A percentile compares a stretch with the other conserved stretches of the same genome.
Conservation (phyloP, 352 stramenopile genomes). For the Globisporangium radiosum region DNA sequence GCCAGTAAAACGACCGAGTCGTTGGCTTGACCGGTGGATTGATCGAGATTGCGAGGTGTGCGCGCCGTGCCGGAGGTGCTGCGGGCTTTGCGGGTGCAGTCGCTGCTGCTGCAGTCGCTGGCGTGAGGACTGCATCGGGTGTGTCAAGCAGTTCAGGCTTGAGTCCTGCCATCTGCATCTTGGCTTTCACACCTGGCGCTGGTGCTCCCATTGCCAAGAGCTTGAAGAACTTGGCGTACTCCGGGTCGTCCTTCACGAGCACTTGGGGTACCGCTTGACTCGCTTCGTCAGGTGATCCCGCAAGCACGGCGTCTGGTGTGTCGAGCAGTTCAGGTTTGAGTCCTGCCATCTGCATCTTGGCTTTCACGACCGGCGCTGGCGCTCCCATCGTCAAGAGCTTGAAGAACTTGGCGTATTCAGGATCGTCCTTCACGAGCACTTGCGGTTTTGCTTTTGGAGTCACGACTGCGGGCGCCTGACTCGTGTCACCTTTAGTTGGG, state of each 20-base stretch:
- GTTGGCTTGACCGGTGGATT: conserved; percentile 52
- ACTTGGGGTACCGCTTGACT: neutral
- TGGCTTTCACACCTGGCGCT: conserved; percentile 42
- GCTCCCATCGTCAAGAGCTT: conserved; percentile 60
- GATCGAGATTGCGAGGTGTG: conserved; percentile 53
- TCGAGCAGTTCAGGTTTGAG: conserved; percentile 44
- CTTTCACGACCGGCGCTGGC: conserved; percentile 42
- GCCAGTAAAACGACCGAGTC: conserved; percentile 71
- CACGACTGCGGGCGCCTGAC: neutral
- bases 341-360: conserved; percentile 54
- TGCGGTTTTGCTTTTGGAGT: conserved; percentile 12
- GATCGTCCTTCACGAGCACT: conserved; percentile 55
- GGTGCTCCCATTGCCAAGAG: conserved; percentile 54
- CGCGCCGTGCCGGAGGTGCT: conserved; percentile 20
- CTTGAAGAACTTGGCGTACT: conserved; percentile 77
- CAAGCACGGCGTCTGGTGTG: neutral
- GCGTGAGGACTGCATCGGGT: conserved; percentile 5
- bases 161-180: conserved; percentile 61
- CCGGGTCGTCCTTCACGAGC: conserved; percentile 45
- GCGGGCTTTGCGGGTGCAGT: conserved; percentile 16
- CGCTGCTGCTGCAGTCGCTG: conserved; percentile 12
- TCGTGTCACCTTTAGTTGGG: conserved; percentile 8
- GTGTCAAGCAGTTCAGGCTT: conserved; percentile 41
- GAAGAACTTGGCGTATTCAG: conserved; percentile 66
- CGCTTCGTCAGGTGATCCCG: conserved; percentile 8